These are phyloP conservation scores for Gleditsia sinensis DNA, from an alignment of 306 rosid genomes.

Conservation along the genomic window DNA sequence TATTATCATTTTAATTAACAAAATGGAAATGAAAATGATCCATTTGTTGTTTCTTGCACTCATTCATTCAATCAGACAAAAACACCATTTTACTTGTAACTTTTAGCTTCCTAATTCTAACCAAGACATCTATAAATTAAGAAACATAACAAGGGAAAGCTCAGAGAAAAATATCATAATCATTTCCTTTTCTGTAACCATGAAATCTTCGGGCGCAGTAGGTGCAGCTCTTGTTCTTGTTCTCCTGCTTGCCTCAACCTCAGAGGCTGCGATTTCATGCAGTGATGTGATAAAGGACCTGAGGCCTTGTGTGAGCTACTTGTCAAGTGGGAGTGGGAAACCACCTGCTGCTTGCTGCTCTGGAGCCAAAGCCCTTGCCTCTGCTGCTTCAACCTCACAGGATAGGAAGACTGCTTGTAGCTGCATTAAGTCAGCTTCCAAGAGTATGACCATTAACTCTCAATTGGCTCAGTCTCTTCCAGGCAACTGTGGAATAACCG, in stretches of 20 bases:
- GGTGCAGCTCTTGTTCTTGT: conserved; percentile 28
- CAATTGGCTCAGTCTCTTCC: conserved; percentile 73
- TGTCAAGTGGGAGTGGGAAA: conserved; percentile 65
- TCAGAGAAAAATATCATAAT: background rate
- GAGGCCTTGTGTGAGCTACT: conserved; percentile 68
- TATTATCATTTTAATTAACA: no score
- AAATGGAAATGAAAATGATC: no score
- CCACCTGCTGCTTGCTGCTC: conserved; percentile 72
- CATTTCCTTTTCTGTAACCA: background rate
- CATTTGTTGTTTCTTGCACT: conserved; percentile 44
- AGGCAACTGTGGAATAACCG: conserved; percentile 56
- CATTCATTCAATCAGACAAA: conserved; percentile 17
- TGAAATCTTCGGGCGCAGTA: conserved; percentile 40
- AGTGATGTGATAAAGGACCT: conserved; percentile 58
- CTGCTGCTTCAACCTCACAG: conserved; percentile 51
- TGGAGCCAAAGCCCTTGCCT: conserved; percentile 63
- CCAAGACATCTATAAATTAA: conserved; percentile 39
- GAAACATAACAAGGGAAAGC: background rate
- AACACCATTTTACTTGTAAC: conserved; percentile 19
- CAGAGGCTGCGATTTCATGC: conserved; percentile 66
- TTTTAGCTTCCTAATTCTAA: conserved; percentile 19
- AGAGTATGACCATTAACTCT: conserved; percentile 43
- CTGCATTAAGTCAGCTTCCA: conserved; percentile 66
- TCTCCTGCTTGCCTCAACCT: conserved; percentile 33
- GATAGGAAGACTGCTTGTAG: conserved; percentile 67